phyloP scores from a whole-genome alignment of 192 early-diverging fungal genomes.

The Backusella morwellensis region DNA sequence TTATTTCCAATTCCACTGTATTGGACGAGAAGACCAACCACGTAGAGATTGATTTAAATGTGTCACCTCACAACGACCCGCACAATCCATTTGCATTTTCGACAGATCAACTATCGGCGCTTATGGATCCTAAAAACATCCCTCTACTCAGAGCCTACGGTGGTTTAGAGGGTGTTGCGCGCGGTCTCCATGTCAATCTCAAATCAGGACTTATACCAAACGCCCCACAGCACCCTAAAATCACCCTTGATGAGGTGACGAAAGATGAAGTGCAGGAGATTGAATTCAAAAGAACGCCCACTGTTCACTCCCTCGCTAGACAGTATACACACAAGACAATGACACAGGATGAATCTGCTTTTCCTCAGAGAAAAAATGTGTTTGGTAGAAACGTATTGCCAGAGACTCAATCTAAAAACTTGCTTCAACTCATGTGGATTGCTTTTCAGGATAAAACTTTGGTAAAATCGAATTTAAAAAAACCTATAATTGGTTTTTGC shows the following conservation, averaged over 20 bases:
- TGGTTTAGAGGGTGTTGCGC: conserved; percentile 46
- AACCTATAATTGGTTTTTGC: not conserved
- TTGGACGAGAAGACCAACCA: conserved; percentile 1
- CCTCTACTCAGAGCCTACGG: conserved; percentile 36
- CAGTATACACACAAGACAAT: not conserved
- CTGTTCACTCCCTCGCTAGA: not conserved
- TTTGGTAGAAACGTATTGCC: conserved; percentile 74
- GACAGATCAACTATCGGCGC: conserved; percentile 37
- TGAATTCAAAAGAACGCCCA: conserved; percentile 4
- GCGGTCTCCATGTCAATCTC: conserved; percentile 44
- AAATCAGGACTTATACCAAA: conserved; percentile 39
- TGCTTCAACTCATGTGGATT: conserved; percentile 74
- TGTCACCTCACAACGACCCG: conserved; percentile 29
- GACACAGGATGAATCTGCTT: conserved; percentile 6
- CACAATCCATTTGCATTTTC: conserved; percentile 51
- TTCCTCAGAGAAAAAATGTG: conserved; percentile 52
- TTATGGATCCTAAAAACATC: conserved; percentile 60
- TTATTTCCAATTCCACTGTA: not conserved
- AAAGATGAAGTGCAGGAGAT: not conserved
- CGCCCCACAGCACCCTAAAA: not conserved
- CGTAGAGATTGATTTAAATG: conserved; percentile 11
- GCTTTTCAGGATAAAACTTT: conserved; percentile 78
- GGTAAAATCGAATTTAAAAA: conserved; percentile 25
- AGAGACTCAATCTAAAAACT: conserved; percentile 59
- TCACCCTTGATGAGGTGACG: not conserved